Evolutionary conservation across 345 rosid species (phyloP).

Genomic region (Balakata baccata): DNA sequence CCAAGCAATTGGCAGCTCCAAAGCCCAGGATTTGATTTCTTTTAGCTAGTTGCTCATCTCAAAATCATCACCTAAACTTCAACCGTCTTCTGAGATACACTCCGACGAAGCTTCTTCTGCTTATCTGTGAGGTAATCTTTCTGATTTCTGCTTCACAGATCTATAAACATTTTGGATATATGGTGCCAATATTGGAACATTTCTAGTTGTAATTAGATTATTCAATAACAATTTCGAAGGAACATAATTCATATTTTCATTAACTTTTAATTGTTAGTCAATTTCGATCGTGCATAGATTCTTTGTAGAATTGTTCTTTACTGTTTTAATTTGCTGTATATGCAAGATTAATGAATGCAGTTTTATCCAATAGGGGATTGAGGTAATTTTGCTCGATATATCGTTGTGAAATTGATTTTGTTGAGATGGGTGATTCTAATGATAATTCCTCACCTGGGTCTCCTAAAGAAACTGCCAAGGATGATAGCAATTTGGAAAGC

Average conservation of each 20-base stretch:
- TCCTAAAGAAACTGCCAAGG: constrained; percentile 40
- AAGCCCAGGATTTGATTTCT: neutral
- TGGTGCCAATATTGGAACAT: too few species aligned
- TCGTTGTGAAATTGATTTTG: constrained; percentile 12
- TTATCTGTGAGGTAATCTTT: constrained; percentile 5
- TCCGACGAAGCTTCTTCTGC: neutral
- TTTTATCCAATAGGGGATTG: neutral
- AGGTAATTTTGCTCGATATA: neutral
- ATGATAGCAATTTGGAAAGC: constrained; percentile 56
- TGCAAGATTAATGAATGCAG: neutral
- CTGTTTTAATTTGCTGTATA: neutral
- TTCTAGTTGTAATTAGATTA: neutral
- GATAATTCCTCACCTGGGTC: constrained; percentile 43
- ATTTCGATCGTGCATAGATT: neutral
- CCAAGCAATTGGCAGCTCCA: neutral
- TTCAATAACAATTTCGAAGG: neutral
- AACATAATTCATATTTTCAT: neutral
- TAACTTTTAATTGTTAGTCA: neutral
- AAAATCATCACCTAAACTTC: neutral
- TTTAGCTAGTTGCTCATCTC: neutral
- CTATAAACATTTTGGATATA: neutral
- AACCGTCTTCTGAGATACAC: neutral
- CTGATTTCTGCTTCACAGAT: constrained; percentile 1
- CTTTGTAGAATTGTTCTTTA: neutral
- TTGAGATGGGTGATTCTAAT: constrained; percentile 56